A percentile compares a stretch with the other conserved stretches of the same genome.
Conservation (phyloP, 768 basidiomycete species). For the Amanita pseudoporphyria region DNA sequence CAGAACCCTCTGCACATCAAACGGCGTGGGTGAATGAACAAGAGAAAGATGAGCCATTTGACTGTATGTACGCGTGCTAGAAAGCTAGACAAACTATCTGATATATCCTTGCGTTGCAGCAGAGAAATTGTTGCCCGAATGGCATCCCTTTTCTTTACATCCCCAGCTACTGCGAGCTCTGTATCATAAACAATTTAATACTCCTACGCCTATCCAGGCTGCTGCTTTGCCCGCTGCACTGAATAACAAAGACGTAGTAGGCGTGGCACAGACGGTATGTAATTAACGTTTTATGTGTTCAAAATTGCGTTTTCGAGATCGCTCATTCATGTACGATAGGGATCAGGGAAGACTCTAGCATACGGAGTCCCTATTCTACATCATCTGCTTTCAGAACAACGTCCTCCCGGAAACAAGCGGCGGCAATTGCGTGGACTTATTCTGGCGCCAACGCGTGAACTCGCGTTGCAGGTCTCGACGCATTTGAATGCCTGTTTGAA, state of each 20-base stretch:
- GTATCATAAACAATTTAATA: conserved; percentile 47
- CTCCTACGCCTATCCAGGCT: conserved; percentile 83
- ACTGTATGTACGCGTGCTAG: conserved; percentile 27
- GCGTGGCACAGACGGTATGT: conserved; percentile 86
- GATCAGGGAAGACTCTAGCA: conserved; percentile 95
- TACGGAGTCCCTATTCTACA: conserved; percentile 92
- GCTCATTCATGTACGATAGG: conserved; percentile 36
- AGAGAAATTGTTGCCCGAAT: conserved; percentile 57
- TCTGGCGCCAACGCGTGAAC: conserved; percentile 88
- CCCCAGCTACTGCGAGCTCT: conserved; percentile 54
- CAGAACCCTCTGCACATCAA: conserved; percentile 11
- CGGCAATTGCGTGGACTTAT: conserved; percentile 71
- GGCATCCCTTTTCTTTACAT: conserved; percentile 60
- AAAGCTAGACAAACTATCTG: background rate
- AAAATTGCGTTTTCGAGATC: background rate
- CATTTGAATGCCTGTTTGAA: conserved; percentile 65
- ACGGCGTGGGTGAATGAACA: conserved; percentile 10
- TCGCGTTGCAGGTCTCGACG: conserved; percentile 89
- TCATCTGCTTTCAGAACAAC: conserved; percentile 41
- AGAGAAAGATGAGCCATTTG: conserved; percentile 23
- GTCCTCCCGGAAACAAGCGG: conserved; percentile 26
- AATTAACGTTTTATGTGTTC: background rate
- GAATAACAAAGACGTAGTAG: conserved; percentile 68
- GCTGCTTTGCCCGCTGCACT: conserved; percentile 58
- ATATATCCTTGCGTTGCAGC: conserved; percentile 24